These are phyloP conservation scores for Orbilia quercus DNA, from an alignment of 2,329 filamentous ascomycete species.

Conservation along the genomic window DNA sequence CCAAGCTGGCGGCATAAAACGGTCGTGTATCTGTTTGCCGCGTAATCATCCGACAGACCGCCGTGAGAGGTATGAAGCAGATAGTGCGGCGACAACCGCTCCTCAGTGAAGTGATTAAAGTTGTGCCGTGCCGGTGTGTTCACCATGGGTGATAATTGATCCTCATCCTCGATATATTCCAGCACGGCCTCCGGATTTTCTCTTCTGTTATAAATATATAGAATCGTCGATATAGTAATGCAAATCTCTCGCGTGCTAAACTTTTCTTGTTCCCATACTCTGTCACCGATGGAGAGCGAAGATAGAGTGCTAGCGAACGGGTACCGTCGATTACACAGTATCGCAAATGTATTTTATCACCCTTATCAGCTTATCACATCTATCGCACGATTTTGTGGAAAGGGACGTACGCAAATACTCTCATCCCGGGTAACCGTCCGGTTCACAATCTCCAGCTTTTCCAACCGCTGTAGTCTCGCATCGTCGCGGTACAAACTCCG, in stretches of 20 bases:
- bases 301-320: background rate
- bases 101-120: background rate
- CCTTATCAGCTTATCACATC: background rate
- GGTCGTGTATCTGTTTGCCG: too few relatives aligned
- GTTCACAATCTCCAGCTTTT: too few relatives aligned
- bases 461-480: too few relatives aligned
- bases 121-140: slow-evolving; percentile 34
- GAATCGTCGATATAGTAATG: slow-evolving; percentile 35
- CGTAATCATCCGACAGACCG: too few relatives aligned
- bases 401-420: too few relatives aligned
- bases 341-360: slow-evolving; percentile 1
- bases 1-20: too few relatives aligned
- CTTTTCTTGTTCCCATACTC: slow-evolving; percentile 25
- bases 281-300: slow-evolving; percentile 16
- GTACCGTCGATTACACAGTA: too few relatives aligned
- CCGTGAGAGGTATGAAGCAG: too few relatives aligned
- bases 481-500: too few relatives aligned
- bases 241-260: slow-evolving; percentile 24
- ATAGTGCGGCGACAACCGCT: too few relatives aligned
- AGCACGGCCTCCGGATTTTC: background rate
- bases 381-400: too few relatives aligned
- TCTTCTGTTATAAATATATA: slow-evolving; percentile 35
- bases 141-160: slow-evolving; percentile 18
- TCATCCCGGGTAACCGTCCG: too few relatives aligned
- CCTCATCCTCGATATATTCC: background rate